Conservation (phyloP, 257 asterid genomes). For the Nemophila menziesii region DNA sequence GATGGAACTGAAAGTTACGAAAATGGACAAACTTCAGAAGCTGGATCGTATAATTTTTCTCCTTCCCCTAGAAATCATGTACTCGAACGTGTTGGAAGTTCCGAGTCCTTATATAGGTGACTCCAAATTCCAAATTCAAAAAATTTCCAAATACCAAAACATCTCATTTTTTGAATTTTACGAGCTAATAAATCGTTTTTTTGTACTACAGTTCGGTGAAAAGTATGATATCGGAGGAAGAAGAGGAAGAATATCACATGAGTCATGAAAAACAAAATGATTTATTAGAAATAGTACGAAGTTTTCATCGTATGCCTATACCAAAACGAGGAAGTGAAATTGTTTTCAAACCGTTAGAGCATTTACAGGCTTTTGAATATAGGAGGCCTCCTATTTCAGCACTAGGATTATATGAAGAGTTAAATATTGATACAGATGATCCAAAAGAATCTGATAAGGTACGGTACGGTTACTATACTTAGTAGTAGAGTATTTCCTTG, state of each 20-base stretch:
- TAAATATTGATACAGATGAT: slow-evolving; percentile 25
- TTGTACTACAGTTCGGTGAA: slow-evolving; percentile 85
- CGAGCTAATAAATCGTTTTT: no score
- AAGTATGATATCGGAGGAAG: slow-evolving; percentile 45
- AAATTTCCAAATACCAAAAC: no score
- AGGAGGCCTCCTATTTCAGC: slow-evolving; percentile 46
- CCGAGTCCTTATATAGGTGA: slow-evolving; percentile 74
- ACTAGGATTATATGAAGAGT: slow-evolving; percentile 38
- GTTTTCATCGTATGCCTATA: slow-evolving; percentile 52
- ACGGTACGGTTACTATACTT: slow-evolving; percentile 31
- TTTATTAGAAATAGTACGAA: slow-evolving; percentile 70
- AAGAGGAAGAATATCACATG: slow-evolving; percentile 31
- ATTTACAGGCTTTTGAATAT: slow-evolving; percentile 59
- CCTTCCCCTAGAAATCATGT: slow-evolving; percentile 24
- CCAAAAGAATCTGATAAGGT: slow-evolving; percentile 51
- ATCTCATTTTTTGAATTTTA: no score
- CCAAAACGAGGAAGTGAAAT: slow-evolving; percentile 64
- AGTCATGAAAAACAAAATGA: slow-evolving; percentile 50
- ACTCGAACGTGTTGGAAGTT: slow-evolving; percentile 33
- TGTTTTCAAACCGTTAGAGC: slow-evolving; percentile 73
- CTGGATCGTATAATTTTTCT: slow-evolving; percentile 19
- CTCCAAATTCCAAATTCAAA: no score
- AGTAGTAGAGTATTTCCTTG: slow-evolving; percentile 4
- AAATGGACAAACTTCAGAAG: slow-evolving; percentile 28
- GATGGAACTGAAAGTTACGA: slow-evolving; percentile 17